phyloP scores from a whole-genome alignment of 441 rosid species.

The Brassica hybrid region DNA sequence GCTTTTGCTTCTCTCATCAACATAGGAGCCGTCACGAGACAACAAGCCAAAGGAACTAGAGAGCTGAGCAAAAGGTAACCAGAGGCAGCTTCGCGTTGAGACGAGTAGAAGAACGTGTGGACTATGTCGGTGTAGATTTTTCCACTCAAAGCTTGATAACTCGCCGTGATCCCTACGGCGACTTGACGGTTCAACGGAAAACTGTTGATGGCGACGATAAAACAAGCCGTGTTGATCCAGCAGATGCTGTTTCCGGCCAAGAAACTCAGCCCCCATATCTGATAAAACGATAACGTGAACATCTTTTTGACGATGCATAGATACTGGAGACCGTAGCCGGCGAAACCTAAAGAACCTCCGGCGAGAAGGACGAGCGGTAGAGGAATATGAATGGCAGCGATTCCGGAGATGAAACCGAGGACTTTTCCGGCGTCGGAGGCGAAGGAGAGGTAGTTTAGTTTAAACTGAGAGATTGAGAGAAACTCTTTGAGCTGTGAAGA shows the following conservation, averaged over 20 bases:
- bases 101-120: conserved; percentile 40
- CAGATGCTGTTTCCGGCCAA: conserved; percentile 77
- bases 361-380: conserved; percentile 72
- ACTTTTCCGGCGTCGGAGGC: conserved; percentile 94
- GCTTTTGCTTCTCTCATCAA: conserved; percentile 16
- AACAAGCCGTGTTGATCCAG: conserved; percentile 88
- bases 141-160: conserved; percentile 82
- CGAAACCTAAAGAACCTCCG: conserved; percentile 66
- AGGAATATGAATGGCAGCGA: conserved; percentile 75
- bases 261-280: conserved; percentile 63
- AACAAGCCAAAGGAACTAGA: conserved; percentile 53
- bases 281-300: conserved; percentile 53
- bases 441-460: conserved; percentile 82
- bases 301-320: conserved; percentile 59
- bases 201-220: conserved; percentile 55
- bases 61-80: conserved; percentile 73
- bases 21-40: conserved; percentile 50
- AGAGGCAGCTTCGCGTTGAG: conserved; percentile 51
- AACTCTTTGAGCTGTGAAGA: conserved; percentile 78
- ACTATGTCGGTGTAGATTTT: conserved; percentile 72
- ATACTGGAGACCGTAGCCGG: conserved; percentile 80
- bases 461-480: conserved; percentile 74
- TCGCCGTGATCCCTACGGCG: conserved; percentile 67
- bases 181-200: conserved; percentile 63
- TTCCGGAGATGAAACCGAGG: conserved; percentile 76